A percentile compares a stretch with the other conserved stretches of the same genome.
Evolutionary conservation across 306 rosid genomes (phyloP).

Genomic region (Vicia villosa): DNA sequence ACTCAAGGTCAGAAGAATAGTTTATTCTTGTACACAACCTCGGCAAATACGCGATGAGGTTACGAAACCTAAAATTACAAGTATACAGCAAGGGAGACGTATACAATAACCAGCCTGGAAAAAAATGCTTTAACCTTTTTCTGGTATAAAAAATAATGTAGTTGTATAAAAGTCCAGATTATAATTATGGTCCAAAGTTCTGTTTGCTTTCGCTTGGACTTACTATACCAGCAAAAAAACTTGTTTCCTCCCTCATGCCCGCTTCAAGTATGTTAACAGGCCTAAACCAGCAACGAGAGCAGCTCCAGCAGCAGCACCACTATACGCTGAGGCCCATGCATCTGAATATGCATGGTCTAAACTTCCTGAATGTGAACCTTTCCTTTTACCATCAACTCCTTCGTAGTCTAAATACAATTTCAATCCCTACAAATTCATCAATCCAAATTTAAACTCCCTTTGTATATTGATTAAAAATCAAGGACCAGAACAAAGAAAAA

Average conservation of each 20-base stretch:
- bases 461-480: background rate
- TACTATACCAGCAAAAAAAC: constrained; percentile 10
- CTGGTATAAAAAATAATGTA: constrained; percentile 19
- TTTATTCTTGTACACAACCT: constrained; percentile 38
- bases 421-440: constrained; percentile 68
- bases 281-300: constrained; percentile 91
- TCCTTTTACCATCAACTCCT: constrained; percentile 42
- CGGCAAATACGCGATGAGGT: constrained; percentile 29
- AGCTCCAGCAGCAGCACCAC: constrained; percentile 90
- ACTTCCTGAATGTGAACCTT: constrained; percentile 49
- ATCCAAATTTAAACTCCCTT: constrained; percentile 32
- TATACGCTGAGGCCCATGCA: constrained; percentile 95
- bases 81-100: constrained; percentile 35
- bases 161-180: constrained; percentile 38
- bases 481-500: too few species aligned
- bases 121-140: constrained; percentile 14
- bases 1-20: constrained; percentile 25
- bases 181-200: constrained; percentile 28
- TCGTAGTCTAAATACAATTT: constrained; percentile 81
- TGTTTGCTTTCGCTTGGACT: constrained; percentile 37
- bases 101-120: constrained; percentile 13
- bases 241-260: constrained; percentile 37
- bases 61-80: constrained; percentile 36
- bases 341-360: constrained; percentile 62
- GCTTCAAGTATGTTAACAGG: constrained; percentile 71